Evolutionary conservation across 2,329 filamentous ascomycete species (phyloP).

Genomic region (Fusarium albidum): DNA sequence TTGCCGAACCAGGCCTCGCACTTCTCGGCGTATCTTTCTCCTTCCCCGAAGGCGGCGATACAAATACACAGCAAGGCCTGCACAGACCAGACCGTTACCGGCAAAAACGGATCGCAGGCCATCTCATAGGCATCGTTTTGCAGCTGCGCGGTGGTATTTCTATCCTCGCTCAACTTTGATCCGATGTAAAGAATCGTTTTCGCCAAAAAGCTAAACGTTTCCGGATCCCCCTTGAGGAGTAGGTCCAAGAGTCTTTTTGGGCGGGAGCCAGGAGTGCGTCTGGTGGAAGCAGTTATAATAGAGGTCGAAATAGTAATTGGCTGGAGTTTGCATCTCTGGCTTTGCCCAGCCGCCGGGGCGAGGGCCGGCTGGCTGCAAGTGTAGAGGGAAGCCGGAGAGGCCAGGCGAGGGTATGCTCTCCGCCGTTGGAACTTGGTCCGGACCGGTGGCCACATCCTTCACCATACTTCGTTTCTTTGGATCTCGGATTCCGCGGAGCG

Average conservation of each 20-base stretch:
- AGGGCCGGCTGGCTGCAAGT: neutral
- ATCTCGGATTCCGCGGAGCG: constrained; percentile 32
- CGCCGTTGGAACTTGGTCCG: constrained; percentile 6
- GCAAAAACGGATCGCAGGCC: constrained; percentile 14
- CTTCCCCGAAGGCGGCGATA: constrained; percentile 29
- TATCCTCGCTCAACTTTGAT: constrained; percentile 25
- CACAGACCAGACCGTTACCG: constrained; percentile 34
- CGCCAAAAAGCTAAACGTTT: constrained; percentile 15
- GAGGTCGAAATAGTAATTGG: constrained; percentile 23
- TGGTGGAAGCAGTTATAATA: constrained; percentile 38
- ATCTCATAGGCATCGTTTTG: constrained; percentile 23
- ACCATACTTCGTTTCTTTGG: constrained; percentile 23
- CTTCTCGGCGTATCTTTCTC: neutral
- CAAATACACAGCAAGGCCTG: constrained; percentile 34
- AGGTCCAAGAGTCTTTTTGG: constrained; percentile 19
- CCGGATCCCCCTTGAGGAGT: constrained; percentile 7
- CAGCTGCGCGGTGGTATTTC: constrained; percentile 15
- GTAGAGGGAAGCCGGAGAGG: constrained; percentile 2
- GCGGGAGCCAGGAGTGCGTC: constrained; percentile 35
- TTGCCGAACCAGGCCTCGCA: constrained; percentile 12
- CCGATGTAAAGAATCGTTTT: constrained; percentile 33
- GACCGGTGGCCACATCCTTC: constrained; percentile 7
- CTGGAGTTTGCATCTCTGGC: neutral
- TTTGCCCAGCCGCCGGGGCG: constrained; percentile 20
- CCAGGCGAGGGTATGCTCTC: constrained; percentile 21